These are phyloP conservation scores for maize (Zea mays) DNA, from an alignment of 176 grass and related monocot genomes.

Conservation along the genomic window DNA sequence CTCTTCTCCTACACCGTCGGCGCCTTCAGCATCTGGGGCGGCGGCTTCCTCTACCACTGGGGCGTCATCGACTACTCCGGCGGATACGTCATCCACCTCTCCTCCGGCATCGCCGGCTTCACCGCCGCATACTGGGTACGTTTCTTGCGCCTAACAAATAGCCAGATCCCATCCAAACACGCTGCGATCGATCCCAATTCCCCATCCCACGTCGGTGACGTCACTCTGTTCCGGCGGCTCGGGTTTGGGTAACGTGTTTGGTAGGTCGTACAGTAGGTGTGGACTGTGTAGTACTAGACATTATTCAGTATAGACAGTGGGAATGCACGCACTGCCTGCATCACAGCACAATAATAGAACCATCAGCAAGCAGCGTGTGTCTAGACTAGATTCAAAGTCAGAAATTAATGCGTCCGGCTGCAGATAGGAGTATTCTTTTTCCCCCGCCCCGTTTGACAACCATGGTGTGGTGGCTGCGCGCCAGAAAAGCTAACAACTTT, in stretches of 20 bases:
- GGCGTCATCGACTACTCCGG: slow-evolving; percentile 95
- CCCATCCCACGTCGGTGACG: neutral
- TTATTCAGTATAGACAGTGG: neutral
- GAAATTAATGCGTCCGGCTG: neutral
- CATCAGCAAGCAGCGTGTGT: neutral
- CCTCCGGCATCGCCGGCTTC: slow-evolving; percentile 81
- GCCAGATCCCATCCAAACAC: too few species aligned
- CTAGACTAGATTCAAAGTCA: slow-evolving; percentile 23
- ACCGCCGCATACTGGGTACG: slow-evolving; percentile 86
- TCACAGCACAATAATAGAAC: neutral
- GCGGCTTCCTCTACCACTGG: slow-evolving; percentile 92
- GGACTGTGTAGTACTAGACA: neutral
- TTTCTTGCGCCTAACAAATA: too few species aligned
- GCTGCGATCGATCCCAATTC: too few species aligned
- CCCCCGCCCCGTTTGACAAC: neutral
- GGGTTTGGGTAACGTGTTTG: slow-evolving; percentile 26
- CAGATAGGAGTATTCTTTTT: neutral
- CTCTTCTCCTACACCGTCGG: slow-evolving; percentile 83
- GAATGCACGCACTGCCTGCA: too few species aligned
- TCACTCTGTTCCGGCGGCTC: neutral
- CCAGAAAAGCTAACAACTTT: slow-evolving; percentile 3
- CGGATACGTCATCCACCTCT: slow-evolving; percentile 92
- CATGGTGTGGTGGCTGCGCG: neutral
- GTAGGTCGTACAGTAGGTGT: neutral
- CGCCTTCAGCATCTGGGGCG: slow-evolving; percentile 87